Evolutionary conservation across 495 filamentous ascomycete species (phyloP), one percentile per base, ranked within the genome.

Genomic region (Lindgomyces ingoldianus): DNA sequence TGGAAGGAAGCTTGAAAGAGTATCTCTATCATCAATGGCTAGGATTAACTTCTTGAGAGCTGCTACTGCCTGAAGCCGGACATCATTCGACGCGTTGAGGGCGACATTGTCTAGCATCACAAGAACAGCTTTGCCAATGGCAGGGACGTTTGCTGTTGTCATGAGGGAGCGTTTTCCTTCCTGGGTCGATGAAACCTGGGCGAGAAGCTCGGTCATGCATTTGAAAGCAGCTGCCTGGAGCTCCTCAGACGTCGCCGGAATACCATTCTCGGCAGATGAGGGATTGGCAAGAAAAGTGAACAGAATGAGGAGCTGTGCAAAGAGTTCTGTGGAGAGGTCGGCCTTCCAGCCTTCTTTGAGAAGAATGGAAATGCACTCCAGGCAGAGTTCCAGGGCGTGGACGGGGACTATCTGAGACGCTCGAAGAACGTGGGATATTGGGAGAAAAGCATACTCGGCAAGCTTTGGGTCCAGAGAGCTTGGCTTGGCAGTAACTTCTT

Each of bases 361-460:
- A 19, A 98, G 78, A 24, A 91, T 78, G 10, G 81, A 76, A 33
- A 97, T 76, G 62, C 89, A 91, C 60, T 85, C 82, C 18, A 97
- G 81, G 33, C 86, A 83, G 24, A 87, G 68, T 74, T 99, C 94
- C 3, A 93, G 73, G 22, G 89, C 85, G 30, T 83, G 83, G 27
- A 89, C 82, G 4, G 95, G 84, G 30, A 92, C 80, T 27, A 81
- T 80, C 64, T 91, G 84, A 52, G 87, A 87, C 52, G 85, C 81
- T 57, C 89, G 87, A 66, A 99, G 88, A 50, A 98, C 85, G 63
- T 95, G 89, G 1, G 90, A 91, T 0, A 99, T 77, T 0, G 94
- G 94, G 68, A 96, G 94, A 80, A 98, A 98, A 67, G 89, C 84
- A 78, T 96, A 99, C 74, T 97, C 91, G 8, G 92, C 94, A 25